Conservation (phyloP, 2,329 filamentous ascomycete species). For the Stagonosporopsis tanaceti region DNA sequence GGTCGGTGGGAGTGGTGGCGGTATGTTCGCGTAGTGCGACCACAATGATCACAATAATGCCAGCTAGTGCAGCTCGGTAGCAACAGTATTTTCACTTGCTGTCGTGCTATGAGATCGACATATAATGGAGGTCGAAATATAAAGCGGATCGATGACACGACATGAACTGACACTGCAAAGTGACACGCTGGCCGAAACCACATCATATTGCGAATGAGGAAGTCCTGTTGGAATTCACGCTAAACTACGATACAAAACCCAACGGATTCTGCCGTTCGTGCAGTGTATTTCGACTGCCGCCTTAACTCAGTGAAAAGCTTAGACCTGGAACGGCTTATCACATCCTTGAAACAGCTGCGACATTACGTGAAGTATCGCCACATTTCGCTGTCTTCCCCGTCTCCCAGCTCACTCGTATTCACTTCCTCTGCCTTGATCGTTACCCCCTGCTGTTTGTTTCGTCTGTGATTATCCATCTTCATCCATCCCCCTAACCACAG, state of each 20-base stretch:
- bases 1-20: constrained; percentile 38
- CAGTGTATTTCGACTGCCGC: too few relatives aligned
- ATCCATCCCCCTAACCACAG: constrained; percentile 56
- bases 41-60: not conserved
- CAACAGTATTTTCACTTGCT: not conserved
- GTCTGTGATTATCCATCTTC: constrained; percentile 54
- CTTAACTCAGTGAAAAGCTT: not conserved
- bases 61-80: constrained; percentile 6
- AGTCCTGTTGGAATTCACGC: too few relatives aligned
- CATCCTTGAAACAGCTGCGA: not conserved
- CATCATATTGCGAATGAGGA: too few relatives aligned
- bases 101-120: too few relatives aligned
- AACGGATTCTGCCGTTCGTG: too few relatives aligned
- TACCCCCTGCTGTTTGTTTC: constrained; percentile 50
- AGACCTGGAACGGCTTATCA: too few relatives aligned
- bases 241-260: too few relatives aligned
- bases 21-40: constrained; percentile 10
- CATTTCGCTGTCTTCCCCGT: constrained; percentile 50
- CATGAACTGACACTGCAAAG: too few relatives aligned
- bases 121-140: too few relatives aligned
- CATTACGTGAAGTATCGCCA: constrained; percentile 50
- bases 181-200: too few relatives aligned
- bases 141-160: not conserved
- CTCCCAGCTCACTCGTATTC: constrained; percentile 50
- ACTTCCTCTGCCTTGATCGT: constrained; percentile 50